Evolutionary conservation across 495 filamentous ascomycete species (phyloP).

Genomic region (Trichoderma erinaceum): DNA sequence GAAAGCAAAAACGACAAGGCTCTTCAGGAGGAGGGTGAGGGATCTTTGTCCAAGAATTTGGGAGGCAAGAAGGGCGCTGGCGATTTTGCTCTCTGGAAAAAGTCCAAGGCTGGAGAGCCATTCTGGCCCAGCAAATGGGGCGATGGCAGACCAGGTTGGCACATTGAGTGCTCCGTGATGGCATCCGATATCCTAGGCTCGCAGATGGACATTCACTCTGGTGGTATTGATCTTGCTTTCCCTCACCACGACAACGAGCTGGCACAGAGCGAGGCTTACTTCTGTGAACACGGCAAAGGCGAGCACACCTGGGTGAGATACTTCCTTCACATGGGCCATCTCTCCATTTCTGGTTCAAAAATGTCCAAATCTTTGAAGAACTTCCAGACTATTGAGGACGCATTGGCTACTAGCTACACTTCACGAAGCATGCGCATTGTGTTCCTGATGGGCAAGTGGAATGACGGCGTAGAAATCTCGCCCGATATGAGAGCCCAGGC

Average conservation of each 20-base stretch:
- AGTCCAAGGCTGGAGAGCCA: constrained; percentile 85
- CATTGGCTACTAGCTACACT: constrained; percentile 69
- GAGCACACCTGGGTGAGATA: constrained; percentile 88
- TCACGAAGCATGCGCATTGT: constrained; percentile 75
- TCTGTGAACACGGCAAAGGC: constrained; percentile 39
- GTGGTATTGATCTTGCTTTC: constrained; percentile 88
- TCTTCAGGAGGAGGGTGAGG: constrained; percentile 84
- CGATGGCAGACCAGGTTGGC: constrained; percentile 85
- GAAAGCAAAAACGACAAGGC: constrained; percentile 79
- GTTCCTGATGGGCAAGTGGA: constrained; percentile 84
- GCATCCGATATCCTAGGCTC: constrained; percentile 76
- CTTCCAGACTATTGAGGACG: constrained; percentile 90
- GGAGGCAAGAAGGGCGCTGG: constrained; percentile 61
- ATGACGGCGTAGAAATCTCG: constrained; percentile 85
- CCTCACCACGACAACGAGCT: constrained; percentile 97
- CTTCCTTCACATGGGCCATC: constrained; percentile 93
- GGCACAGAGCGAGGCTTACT: constrained; percentile 91
- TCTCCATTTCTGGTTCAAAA: constrained; percentile 83
- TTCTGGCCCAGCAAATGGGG: constrained; percentile 87
- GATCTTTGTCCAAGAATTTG: constrained; percentile 64
- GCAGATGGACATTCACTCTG: constrained; percentile 87
- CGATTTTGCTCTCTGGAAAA: constrained; percentile 95
- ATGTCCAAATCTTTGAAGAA: constrained; percentile 97
- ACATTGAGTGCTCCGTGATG: constrained; percentile 98
- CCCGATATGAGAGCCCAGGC: constrained; percentile 68